Evolutionary conservation across 306 rosid species (phyloP), one percentile per base, ranked within the genome.

Genomic region (Begonia peltatifolia): DNA sequence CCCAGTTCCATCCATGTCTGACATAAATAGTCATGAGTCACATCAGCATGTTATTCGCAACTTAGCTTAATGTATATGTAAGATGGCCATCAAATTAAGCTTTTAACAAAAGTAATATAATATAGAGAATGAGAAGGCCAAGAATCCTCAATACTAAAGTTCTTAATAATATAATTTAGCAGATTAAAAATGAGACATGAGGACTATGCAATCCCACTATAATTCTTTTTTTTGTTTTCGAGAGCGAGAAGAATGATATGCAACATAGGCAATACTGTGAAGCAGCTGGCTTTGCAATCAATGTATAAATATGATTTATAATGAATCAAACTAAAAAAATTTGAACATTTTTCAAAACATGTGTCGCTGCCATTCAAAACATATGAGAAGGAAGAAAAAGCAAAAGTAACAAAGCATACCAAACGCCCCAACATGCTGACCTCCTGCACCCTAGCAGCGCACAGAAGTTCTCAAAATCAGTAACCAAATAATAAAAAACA

Each of bases 381-480:
- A 2, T 20, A 20, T 20, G 23, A 20, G 23, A 20, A 20, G 23
- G 2, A 20, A 20, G 23, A 20, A 20, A 20, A 20, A 20, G 23
- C n/a, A 43, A 10, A 42, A 52, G 30, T 47, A 52, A 14, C 8
- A 10, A 55, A 53, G 47, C 87, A 64, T 79, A 87, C 96, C 94
- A 63, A 61, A 63, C 22, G 74, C 68, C 50, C 77, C 81, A 15
- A 71, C 47, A 44, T 60, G 82, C 67, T 76, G 87, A 57, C 80
- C 78, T 57, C 83, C 87, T 12, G 60, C 50, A 44, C 96, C 87
- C 96, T 87, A 77, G 58, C 56, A 77, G 58, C 56, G 68, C 25
- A 62, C 51, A 53, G 12, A 43, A 41, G 61, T 71, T 50, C 64
- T 46, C 51, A 57, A 63, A 61, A 41, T 54, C 75, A 66, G 66